Evolutionary conservation across 805 yeast genomes (phyloP), one percentile per base, ranked within the genome.

Genomic region (Saccharomycopsis microspora): DNA sequence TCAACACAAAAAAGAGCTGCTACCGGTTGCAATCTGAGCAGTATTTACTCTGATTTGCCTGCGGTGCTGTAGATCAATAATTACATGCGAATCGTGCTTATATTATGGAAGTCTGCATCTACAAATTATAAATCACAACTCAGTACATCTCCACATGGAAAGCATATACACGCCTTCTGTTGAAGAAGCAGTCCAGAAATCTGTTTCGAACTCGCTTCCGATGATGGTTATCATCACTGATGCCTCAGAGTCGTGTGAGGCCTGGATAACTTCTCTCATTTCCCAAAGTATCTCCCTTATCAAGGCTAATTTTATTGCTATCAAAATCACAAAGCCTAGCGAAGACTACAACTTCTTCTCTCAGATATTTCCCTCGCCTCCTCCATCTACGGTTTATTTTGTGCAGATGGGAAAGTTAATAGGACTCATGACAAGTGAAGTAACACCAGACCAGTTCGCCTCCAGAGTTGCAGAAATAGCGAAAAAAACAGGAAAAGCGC

Each of bases 331-430:
- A 1, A 62, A 66, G 42, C 71, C 63, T 3, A 62, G 78, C 1
- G 55, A 57, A 0, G 76, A 77, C 50, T 78, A 67, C 50, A 56
- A 51, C 1, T 64, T 65, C 54, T 79, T 82, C 56, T 64, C 69
- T 35, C 79, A 77, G 52, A 64, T 81, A n/a, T 80, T 78, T 53
- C 78, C 78, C 3, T 62, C 67, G 11, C 64, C 71, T 5, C 57
- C 56, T 0, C 67, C 71, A 3, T 89, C 89, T 1, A 70, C 84
- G 52, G 63, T 82, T 29, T 71, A 75, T 56, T 63, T 81, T 9
- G 67, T 84, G n/a, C 63, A 60, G 34, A 62, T 66, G 7, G 78
- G 82, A 5, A 58, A 64, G 38, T 65, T 78, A 4, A 52, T 74
- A 34, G 77, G 71, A 42, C 55, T 67, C 3, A 61, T 78, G 7